Evolutionary conservation across 192 early-diverging fungal genomes (phyloP).

Genomic region (Dissophora globulifera): DNA sequence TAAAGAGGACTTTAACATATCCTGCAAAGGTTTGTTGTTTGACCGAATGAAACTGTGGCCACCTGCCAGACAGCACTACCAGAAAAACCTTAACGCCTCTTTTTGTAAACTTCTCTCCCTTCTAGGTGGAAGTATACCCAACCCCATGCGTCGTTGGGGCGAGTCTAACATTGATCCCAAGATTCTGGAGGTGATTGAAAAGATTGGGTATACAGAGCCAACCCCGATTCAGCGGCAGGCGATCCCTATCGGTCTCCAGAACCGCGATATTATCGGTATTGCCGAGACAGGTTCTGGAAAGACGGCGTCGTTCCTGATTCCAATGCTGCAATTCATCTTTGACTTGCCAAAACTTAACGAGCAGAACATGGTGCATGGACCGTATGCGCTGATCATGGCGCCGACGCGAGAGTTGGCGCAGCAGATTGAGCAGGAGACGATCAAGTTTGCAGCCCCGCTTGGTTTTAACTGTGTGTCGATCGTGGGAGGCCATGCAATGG

Average conservation of each 20-base stretch:
- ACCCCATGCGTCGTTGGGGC: conserved; percentile 88
- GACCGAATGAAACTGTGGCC: no score
- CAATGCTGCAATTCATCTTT: conserved; percentile 91
- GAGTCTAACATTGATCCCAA: conserved; percentile 79
- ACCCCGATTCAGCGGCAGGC: conserved; percentile 98
- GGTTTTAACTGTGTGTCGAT: conserved; percentile 87
- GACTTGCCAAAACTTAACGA: conserved; percentile 81
- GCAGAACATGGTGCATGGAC: conserved; percentile 84
- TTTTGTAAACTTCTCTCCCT: neutral
- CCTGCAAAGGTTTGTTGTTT: conserved; percentile 83
- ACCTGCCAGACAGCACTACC: no score
- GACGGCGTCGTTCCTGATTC: conserved; percentile 95
- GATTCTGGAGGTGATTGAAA: conserved; percentile 80
- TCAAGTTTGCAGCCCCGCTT: conserved; percentile 89
- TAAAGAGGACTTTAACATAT: conserved; percentile 97
- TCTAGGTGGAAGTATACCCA: conserved; percentile 83
- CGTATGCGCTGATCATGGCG: conserved; percentile 94
- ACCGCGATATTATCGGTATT: conserved; percentile 89
- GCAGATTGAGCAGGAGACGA: conserved; percentile 94
- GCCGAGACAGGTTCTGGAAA: conserved; percentile 95
- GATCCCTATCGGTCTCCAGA: conserved; percentile 94
- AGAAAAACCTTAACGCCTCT: no score
- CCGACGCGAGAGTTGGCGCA: conserved; percentile 97
- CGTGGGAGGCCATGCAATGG: conserved; percentile 88
- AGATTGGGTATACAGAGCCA: conserved; percentile 92